phyloP scores from a whole-genome alignment of 2,329 filamentous ascomycete genomes.

The Calonectria pseudoreteaudii region DNA sequence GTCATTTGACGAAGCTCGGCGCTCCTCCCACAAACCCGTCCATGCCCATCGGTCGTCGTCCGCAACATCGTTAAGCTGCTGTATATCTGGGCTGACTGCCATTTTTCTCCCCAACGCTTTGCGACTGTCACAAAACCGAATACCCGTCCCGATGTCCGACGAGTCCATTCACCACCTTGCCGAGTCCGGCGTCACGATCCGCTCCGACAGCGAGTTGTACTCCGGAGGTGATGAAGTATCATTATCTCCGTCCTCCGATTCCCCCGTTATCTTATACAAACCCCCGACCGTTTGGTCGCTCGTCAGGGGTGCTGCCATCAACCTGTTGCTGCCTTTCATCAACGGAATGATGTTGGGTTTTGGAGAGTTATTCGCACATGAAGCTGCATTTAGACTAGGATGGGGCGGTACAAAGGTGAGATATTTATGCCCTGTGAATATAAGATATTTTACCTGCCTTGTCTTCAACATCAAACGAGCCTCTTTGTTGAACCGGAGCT shows the following conservation, averaged over 20 bases:
- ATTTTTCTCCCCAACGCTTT: neutral
- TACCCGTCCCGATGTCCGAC: constrained; percentile 50
- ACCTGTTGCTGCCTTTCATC: constrained; percentile 93
- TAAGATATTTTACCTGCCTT: neutral
- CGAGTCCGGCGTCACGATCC: constrained; percentile 81
- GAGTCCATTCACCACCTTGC: constrained; percentile 67
- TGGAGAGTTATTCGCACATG: constrained; percentile 95
- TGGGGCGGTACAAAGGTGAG: constrained; percentile 95
- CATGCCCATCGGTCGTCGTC: neutral
- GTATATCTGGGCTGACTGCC: neutral
- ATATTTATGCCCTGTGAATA: neutral
- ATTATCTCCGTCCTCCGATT: constrained; percentile 72
- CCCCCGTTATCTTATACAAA: constrained; percentile 85
- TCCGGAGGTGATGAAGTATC: constrained; percentile 73
- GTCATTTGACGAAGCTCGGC: constrained; percentile 24
- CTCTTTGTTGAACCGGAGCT: neutral
- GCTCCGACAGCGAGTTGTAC: constrained; percentile 87
- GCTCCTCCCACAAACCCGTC: constrained; percentile 8
- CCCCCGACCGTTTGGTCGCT: constrained; percentile 90
- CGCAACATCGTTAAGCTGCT: neutral
- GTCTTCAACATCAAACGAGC: neutral
- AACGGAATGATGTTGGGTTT: constrained; percentile 99
- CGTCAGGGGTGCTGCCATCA: constrained; percentile 90
- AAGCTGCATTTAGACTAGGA: constrained; percentile 90
- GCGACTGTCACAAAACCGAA: neutral